phyloP scores from a whole-genome alignment of 768 basidiomycete genomes.

The Strobilomyces echinocephalus region DNA sequence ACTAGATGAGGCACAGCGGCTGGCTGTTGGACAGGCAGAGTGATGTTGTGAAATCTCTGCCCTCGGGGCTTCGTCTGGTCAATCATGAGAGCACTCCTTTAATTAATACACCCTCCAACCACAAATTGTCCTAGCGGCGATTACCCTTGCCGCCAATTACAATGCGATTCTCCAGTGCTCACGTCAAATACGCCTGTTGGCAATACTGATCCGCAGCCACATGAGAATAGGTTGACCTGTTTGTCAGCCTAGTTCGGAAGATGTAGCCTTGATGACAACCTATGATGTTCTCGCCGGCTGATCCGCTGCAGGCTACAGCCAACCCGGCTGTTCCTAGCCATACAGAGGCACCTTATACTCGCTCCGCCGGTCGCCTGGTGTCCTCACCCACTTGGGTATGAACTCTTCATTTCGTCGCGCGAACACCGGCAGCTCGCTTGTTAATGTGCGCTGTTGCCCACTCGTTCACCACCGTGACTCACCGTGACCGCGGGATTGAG shows the following conservation, averaged over 20 bases:
- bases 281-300: conserved; percentile 18
- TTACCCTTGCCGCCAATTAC: conserved; percentile 10
- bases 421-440: conserved; percentile 5
- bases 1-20: conserved; percentile 41
- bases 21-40: conserved; percentile 16
- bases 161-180: conserved; percentile 20
- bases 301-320: conserved; percentile 27
- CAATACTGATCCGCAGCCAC: conserved; percentile 15
- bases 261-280: conserved; percentile 7
- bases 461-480: conserved; percentile 1
- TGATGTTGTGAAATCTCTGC: conserved; percentile 23
- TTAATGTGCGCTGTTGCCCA: conserved; percentile 9
- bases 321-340: conserved; percentile 13
- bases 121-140: conserved; percentile 20
- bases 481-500: conserved; percentile 6
- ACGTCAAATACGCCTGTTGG: conserved; percentile 10
- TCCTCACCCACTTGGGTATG: conserved; percentile 20
- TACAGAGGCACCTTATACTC: conserved; percentile 6
- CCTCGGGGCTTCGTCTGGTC: conserved; percentile 13
- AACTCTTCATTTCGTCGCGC: conserved; percentile 14
- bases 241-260: conserved; percentile 1
- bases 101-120: conserved; percentile 26
- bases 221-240: conserved; percentile 10
- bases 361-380: conserved; percentile 10
- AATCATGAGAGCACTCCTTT: conserved; percentile 29